Conservation (phyloP, 805 yeast genomes). For the Saccharomycopsis javanensis region DNA sequence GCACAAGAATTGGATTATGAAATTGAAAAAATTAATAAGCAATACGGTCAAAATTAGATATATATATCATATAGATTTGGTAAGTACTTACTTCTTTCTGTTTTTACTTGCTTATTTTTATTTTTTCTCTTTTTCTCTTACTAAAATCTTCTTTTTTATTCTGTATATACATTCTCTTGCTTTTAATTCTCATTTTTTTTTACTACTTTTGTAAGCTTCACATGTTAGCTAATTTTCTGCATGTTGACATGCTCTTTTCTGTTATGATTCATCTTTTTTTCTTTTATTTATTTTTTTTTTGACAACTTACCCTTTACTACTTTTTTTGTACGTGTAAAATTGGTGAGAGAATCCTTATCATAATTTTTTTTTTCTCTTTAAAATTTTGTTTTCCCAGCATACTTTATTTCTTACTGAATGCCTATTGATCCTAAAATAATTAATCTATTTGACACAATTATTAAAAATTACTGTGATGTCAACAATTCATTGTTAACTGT, state of each 20-base stretch:
- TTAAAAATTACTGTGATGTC: no score
- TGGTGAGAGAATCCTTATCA: neutral
- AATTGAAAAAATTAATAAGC: neutral
- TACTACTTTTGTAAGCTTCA: neutral
- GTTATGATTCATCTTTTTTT: no score
- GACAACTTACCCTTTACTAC: neutral
- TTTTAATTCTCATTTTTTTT: neutral
- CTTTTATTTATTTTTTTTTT: neutral
- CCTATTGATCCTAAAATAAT: no score
- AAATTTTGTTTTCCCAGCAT: no score
- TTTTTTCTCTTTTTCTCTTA: neutral
- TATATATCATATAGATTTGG: neutral
- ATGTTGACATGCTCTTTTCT: neutral
- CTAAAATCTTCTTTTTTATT: neutral
- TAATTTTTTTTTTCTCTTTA: no score
- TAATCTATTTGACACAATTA: no score
- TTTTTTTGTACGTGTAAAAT: neutral
- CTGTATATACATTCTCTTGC: neutral
- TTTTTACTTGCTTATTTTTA: neutral
- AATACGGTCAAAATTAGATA: neutral
- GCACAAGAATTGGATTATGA: slow-evolving; percentile 2
- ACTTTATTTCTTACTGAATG: no score
- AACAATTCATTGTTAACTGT: no score
- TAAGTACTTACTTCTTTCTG: neutral
- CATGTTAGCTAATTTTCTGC: neutral